Evolutionary conservation across 768 basidiomycete species (phyloP).

Genomic region (Pulveroboletus sp.): DNA sequence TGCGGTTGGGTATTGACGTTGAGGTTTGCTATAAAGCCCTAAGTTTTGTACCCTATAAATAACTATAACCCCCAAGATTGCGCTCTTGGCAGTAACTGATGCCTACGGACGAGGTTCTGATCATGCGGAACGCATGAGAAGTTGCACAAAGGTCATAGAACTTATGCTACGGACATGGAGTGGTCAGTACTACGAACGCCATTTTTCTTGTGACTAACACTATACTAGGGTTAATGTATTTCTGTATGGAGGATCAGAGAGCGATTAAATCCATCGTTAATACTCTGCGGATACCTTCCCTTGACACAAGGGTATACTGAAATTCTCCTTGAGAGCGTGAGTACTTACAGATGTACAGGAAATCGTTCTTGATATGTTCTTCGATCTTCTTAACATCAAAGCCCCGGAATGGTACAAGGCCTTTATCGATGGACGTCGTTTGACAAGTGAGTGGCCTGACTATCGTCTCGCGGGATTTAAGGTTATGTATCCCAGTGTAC

Average conservation of each 20-base stretch:
- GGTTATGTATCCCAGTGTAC: conserved; percentile 49
- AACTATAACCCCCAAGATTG: conserved; percentile 48
- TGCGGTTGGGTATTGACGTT: conserved; percentile 80
- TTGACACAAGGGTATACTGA: conserved; percentile 66
- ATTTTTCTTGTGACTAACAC: conserved; percentile 4
- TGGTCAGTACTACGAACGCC: conserved; percentile 47
- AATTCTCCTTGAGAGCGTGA: not conserved
- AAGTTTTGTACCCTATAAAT: not conserved
- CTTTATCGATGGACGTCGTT: conserved; percentile 81
- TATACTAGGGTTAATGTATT: conserved; percentile 76
- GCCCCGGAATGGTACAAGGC: conserved; percentile 90
- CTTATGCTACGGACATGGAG: conserved; percentile 90
- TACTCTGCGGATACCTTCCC: conserved; percentile 82
- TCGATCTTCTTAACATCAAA: conserved; percentile 88
- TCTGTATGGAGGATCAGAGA: conserved; percentile 84
- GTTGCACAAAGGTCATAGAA: conserved; percentile 72
- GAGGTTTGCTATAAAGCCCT: conserved; percentile 53
- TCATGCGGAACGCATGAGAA: conserved; percentile 74
- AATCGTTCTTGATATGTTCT: conserved; percentile 90
- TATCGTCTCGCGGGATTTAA: not conserved
- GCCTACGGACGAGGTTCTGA: conserved; percentile 81
- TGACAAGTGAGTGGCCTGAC: conserved; percentile 63
- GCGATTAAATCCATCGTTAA: conserved; percentile 83
- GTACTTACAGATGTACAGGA: conserved; percentile 52
- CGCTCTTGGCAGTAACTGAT: conserved; percentile 85